These are phyloP conservation scores for Asterella californica DNA, from an alignment of 225 moss, liverwort and hornwort species.

Conservation along the genomic window DNA sequence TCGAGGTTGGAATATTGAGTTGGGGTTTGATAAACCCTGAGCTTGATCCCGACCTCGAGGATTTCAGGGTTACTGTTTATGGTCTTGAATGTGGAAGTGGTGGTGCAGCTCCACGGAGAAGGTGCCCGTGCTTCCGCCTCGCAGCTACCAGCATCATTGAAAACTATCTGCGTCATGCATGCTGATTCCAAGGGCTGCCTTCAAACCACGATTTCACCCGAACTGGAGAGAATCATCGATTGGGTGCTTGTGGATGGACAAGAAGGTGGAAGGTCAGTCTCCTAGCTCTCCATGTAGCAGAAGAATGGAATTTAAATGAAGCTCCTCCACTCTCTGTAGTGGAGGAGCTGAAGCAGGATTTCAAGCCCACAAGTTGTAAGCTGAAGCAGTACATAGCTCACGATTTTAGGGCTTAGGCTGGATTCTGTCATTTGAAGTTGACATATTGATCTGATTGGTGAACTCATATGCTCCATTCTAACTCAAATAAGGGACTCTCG, in stretches of 20 bases:
- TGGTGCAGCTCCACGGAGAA: slow-evolving; percentile 73
- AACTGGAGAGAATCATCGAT: slow-evolving; percentile 56
- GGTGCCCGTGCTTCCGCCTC: slow-evolving; percentile 58
- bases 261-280: slow-evolving; percentile 69
- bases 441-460: neutral
- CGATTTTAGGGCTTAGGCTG: neutral
- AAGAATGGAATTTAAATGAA: neutral
- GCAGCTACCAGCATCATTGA: slow-evolving; percentile 50
- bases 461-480: neutral
- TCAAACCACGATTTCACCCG: slow-evolving; percentile 53
- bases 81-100: slow-evolving; percentile 20
- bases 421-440: neutral
- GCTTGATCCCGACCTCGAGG: neutral
- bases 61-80: slow-evolving; percentile 1
- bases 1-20: no score
- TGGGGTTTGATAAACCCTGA: neutral
- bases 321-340: neutral
- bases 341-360: neutral
- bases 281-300: neutral
- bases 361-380: neutral
- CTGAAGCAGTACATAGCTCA: neutral
- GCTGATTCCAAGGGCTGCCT: slow-evolving; percentile 60
- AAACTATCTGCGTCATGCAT: slow-evolving; percentile 79
- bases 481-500: slow-evolving; percentile 12
- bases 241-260: no score